Base-by-base conservation (phyloP, 805 yeast species). In the Yamadazyma philogaea region DNA sequence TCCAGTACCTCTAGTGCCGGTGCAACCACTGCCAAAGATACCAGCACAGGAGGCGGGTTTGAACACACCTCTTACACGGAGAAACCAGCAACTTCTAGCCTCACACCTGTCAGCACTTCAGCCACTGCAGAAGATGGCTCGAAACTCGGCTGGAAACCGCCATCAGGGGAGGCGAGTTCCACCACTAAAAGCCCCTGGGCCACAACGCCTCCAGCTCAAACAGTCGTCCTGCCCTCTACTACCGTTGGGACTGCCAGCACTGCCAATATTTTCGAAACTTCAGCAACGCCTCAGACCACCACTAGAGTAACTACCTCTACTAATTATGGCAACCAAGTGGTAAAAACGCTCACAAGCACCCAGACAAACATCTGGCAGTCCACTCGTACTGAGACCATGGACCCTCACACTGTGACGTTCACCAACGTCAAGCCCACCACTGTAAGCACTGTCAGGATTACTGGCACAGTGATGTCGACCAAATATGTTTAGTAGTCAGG, bases 381-480 rank as follows among this genome's bases (percentile, higher is more conserved):
- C 11, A 27, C 41, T 14, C 38, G 41, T 12, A 44, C 53, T n/a
- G 40, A 40, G 19, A 45, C 47, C 5, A 41, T 43, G 14, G 21
- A 42, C n/a, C 48, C 51, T 7, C 39, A 28, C 16, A 30, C 44
- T 36, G 36, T 34, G 12, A 43, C 49, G 5, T 26, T 45, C 17
- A 51, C 55, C 12, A 30, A 45, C 12, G 38, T 39, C 32, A 35
- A 35, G 2, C 48, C 51, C 6, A 44, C 53, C 20, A 49, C 51
- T 14, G 40, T 48, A 2, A 45, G 46, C 6, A 48, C 51, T 8
- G 47, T 48, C 3, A 48, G 47, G 39, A 21, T 27, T 26, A 39
- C 44, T 10, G 51, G 51, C n/a, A 47, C 55, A 6, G 39, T 40
- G 6, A 32, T 42, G 19, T 47, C 49, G 12, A 48, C 51, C 12